Conservation (phyloP, 345 rosid species). For the Rhizophora apiculata region DNA sequence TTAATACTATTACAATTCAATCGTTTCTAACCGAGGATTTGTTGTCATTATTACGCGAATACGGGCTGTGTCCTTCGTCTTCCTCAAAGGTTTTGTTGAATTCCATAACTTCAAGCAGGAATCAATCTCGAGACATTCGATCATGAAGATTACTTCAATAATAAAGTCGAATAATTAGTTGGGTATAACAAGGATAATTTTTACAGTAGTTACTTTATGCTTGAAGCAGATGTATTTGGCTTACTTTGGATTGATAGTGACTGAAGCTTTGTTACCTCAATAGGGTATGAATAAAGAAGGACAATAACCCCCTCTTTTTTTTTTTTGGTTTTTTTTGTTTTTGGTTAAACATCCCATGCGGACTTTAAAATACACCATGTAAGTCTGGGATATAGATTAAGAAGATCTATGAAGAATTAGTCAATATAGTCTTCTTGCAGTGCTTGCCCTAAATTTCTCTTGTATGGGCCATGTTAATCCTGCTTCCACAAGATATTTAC, state of each 20-base stretch:
- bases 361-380: neutral
- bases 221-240: conserved; percentile 18
- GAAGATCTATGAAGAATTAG: no score
- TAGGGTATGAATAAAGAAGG: neutral
- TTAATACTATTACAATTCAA: no score
- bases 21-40: no score
- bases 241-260: conserved; percentile 26
- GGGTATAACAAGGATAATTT: conserved; percentile 1
- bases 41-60: no score
- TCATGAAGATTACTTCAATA: neutral
- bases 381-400: no score
- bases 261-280: neutral
- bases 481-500: no score
- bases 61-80: no score
- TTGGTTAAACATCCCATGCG: neutral
- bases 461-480: no score
- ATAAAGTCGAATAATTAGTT: neutral
- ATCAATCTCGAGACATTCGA: neutral
- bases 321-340: no score
- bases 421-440: no score
- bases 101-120: neutral
- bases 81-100: no score
- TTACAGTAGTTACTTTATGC: conserved; percentile 41
- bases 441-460: no score
- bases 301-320: neutral